These are phyloP conservation scores for Botrytis byssoidea DNA, from an alignment of 2,329 filamentous ascomycete species.

Conservation along the genomic window DNA sequence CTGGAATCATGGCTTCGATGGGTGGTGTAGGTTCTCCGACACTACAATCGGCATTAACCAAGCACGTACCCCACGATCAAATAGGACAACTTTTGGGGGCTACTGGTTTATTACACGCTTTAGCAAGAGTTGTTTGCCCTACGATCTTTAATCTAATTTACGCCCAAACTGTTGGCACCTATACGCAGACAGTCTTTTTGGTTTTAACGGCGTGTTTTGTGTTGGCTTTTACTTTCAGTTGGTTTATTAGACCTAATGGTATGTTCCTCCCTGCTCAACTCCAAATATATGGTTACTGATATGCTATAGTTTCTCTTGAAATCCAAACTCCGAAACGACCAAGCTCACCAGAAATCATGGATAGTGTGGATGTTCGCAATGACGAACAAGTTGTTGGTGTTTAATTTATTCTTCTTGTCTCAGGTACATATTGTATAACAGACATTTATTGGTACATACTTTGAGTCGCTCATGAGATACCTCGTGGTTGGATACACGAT, in stretches of 20 bases:
- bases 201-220: conserved; percentile 67
- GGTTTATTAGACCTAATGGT: conserved; percentile 74
- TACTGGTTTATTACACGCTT: conserved; percentile 78
- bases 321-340: conserved; percentile 1
- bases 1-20: conserved; percentile 70
- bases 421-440: not conserved
- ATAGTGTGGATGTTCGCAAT: conserved; percentile 25
- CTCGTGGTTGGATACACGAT: not conserved
- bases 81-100: conserved; percentile 89
- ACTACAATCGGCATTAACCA: conserved; percentile 79
- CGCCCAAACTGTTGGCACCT: conserved; percentile 72
- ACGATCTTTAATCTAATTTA: conserved; percentile 85
- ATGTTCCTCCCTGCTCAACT: conserved; percentile 42
- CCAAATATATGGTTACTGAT: not conserved
- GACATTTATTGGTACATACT: not conserved
- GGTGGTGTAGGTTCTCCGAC: conserved; percentile 86
- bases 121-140: conserved; percentile 76
- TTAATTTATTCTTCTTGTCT: conserved; percentile 4
- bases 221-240: conserved; percentile 63
- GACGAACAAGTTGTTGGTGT: conserved; percentile 29
- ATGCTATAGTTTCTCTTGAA: conserved; percentile 27
- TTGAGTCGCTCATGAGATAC: not conserved
- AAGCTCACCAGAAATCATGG: conserved; percentile 1
- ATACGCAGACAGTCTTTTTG: conserved; percentile 81
- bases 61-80: conserved; percentile 80